Percentiles rank a stretch among this genome's conserved stretches.
phyloP scores from a whole-genome alignment of 2,329 filamentous ascomycete species.

The Sclerotinia borealis region DNA sequence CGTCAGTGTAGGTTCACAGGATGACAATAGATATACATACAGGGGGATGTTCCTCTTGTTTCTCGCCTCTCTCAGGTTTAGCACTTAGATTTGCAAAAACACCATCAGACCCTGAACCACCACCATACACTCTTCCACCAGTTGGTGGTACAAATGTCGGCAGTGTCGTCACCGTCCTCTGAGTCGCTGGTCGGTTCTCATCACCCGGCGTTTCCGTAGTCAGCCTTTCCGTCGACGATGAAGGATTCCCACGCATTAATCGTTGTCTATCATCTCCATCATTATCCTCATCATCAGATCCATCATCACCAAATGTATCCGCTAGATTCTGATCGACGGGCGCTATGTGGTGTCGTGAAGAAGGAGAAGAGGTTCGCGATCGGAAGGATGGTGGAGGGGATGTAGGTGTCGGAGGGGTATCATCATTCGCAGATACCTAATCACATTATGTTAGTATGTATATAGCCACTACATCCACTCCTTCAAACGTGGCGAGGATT shows the following conservation, averaged over 20 bases:
- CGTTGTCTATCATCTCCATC: slow-evolving; percentile 78
- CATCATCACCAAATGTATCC: slow-evolving; percentile 85
- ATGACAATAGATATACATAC: slow-evolving; percentile 49
- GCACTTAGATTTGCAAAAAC: slow-evolving; percentile 94
- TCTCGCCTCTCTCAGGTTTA: slow-evolving; percentile 75
- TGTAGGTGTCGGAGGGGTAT: slow-evolving; percentile 34
- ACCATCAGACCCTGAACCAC: slow-evolving; percentile 78
- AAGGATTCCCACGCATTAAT: slow-evolving; percentile 63
- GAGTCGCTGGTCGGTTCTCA: slow-evolving; percentile 21
- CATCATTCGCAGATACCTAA: slow-evolving; percentile 54
- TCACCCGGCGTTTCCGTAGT: slow-evolving; percentile 25
- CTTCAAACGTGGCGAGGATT: slow-evolving; percentile 20
- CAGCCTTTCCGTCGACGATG: slow-evolving; percentile 21
- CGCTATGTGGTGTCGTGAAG: slow-evolving; percentile 37
- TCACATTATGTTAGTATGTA: slow-evolving; percentile 18
- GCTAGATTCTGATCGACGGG: slow-evolving; percentile 72
- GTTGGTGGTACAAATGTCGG: slow-evolving; percentile 26
- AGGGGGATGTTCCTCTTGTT: slow-evolving; percentile 84
- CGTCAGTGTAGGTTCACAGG: slow-evolving; percentile 12
- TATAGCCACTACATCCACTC: neutral
- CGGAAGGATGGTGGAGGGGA: slow-evolving; percentile 80
- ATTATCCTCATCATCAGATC: slow-evolving; percentile 66
- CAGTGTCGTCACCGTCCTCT: slow-evolving; percentile 26
- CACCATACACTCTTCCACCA: slow-evolving; percentile 54
- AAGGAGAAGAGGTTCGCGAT: slow-evolving; percentile 69